These are phyloP conservation scores for Sanghuangporus baumii DNA, from an alignment of 1,284 basidiomycete species.

Conservation along the genomic window DNA sequence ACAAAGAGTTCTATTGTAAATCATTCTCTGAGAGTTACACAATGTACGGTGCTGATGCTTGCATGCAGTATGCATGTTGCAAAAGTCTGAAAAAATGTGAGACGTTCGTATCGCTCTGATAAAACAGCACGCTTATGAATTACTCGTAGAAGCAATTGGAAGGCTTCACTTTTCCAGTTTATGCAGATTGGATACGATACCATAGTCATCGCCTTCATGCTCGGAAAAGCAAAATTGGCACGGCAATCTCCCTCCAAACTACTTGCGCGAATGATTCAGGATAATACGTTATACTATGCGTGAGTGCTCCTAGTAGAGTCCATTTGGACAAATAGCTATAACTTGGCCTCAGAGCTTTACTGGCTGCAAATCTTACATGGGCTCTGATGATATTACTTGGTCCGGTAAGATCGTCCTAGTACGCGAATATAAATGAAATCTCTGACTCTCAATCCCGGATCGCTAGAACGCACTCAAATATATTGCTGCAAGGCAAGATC, in stretches of 20 bases:
- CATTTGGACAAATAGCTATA: neutral
- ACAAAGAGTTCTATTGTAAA: conserved; percentile 4
- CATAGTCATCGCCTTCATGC: neutral
- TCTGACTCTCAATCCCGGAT: neutral
- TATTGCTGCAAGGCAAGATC: neutral
- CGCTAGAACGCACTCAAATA: neutral
- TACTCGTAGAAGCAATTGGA: neutral
- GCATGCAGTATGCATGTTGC: conserved; percentile 5
- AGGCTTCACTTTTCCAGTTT: conserved; percentile 2
- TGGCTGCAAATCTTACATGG: conserved; percentile 4
- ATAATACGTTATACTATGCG: neutral
- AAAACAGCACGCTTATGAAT: neutral
- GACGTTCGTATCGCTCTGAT: neutral
- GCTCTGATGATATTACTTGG: neutral
- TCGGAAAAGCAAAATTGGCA: neutral
- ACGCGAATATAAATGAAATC: neutral
- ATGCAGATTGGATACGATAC: conserved; percentile 11
- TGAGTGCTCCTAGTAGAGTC: neutral
- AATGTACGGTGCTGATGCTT: neutral
- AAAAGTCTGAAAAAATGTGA: neutral
- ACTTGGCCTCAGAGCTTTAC: neutral
- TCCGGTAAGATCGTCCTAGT: neutral
- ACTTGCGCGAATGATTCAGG: neutral
- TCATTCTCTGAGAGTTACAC: neutral
- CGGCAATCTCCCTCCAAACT: neutral